Base-by-base conservation (phyloP, 768 basidiomycete genomes). In the Paxillus ammoniavirescens region DNA sequence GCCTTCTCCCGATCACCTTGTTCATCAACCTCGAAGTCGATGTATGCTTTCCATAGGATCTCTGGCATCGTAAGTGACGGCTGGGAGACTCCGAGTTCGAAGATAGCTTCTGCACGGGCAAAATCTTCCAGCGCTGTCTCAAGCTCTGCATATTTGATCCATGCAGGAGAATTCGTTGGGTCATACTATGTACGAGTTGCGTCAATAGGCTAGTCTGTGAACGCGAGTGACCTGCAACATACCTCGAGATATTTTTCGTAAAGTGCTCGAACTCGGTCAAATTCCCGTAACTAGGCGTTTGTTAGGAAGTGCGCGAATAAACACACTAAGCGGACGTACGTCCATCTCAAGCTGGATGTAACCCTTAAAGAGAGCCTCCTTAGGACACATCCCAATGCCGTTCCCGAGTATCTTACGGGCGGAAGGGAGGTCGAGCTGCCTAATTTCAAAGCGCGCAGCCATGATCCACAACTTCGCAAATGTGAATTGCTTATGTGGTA, bases 211-310 rank as follows among this genome's bases (percentile, higher is more conserved):
- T 14, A 14, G 30, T 12, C 23, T 7, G 6, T 36, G 40, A 38
- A 30, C 40, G 18, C 9, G 28, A 47, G 10, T 40, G 21, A 8
- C 33, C 5, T 37, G 26, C 21, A 46, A 13, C 79, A 37, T 69
- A 89, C 93, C 75, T 95, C 93, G 45, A 99, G 78, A 70, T 93
- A 98, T 69, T 95, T 97, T 67, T 98, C 85, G 65, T 98, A 98
- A 5, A 98, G 73, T 43, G 77, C 86, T 28, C 97, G 86, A 42
- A 92, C 97, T 23, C 91, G 84, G 65, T 98, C 95, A 61, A 98
- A 98, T 72, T 99, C 97, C 49, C 94, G 86, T 30, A 98, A 82
- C 86, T 91, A 55, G 12, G 49, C 10, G 47, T 47, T 15, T 9
- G 48, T 61, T n/a, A 68, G 56, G 15, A 35, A 12, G 36, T 33